Base-by-base conservation (phyloP, 495 filamentous ascomycete genomes). In the Podospora didyma region DNA sequence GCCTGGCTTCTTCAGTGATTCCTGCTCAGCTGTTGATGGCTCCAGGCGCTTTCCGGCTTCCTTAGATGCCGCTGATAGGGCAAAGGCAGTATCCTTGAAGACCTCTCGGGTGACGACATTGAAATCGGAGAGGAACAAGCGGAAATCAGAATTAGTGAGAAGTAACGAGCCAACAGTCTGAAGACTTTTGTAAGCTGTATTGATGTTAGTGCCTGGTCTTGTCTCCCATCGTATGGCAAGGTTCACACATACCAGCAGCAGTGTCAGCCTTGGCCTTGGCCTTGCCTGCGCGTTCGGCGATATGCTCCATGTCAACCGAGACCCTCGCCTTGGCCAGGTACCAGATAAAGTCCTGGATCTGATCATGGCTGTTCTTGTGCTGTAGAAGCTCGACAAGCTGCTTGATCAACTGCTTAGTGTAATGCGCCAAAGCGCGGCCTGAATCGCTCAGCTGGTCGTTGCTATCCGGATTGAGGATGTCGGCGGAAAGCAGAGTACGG, bases 331-430 rank as follows among this genome's bases (percentile, higher is more conserved):
- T 88, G 51, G 86, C 72, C 51, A 95, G 70, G 62, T 83, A 92
- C 92, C 92, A 97, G 46, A 96, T 75, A 57, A 96, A 89, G 57
- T 96, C 89, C 70, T 97, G 93, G 41, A 96, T 79, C 63, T 94
- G 84, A 71, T 96, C 91, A n/a, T 82, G 62, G 55, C 75, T 70
- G 68, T 96, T 96, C 79, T 96, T 97, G 57, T 89, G 77, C 53
- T 80, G 76, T 22, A 96, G 65, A 14, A 95, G 71, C 31, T 89
- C 84, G 60, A 95, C 92, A 61, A 95, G 83, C 48, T 88, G 73
- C 49, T 81, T 78, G 2, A 96, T 74, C 79, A 82, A 89, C 60
- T 86, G 79, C 64, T 88, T 86, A 41, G 77, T 75, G 64, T 89
- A 86, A 56, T 89, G 88, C 35, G 87, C 74, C 22, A 96, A 75